A percentile compares a stretch with the other conserved stretches of the same genome.
Conservation (phyloP, 2,329 filamentous ascomycete genomes). For the Myriosclerotinia curreyana region DNA sequence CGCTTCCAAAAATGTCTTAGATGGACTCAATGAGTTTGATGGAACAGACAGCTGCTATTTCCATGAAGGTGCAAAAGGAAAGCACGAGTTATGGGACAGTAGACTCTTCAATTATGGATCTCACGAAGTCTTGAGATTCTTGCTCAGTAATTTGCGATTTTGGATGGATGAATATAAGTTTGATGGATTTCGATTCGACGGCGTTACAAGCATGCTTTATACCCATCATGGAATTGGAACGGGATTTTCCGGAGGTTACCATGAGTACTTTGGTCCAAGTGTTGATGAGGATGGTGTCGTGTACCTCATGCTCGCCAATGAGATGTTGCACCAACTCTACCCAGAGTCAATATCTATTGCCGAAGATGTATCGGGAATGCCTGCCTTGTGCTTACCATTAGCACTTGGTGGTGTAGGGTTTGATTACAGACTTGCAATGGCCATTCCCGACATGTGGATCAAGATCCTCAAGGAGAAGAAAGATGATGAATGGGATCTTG, state of each 20-base stretch:
- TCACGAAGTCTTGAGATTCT: slow-evolving; percentile 92
- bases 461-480: slow-evolving; percentile 93
- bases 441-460: slow-evolving; percentile 98
- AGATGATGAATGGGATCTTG: slow-evolving; percentile 86
- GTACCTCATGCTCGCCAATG: slow-evolving; percentile 94
- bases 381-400: slow-evolving; percentile 84
- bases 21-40: slow-evolving; percentile 95
- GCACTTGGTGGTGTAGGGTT: slow-evolving; percentile 90
- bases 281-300: slow-evolving; percentile 93
- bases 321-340: slow-evolving; percentile 89
- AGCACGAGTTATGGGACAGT: slow-evolving; percentile 94
- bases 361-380: slow-evolving; percentile 98
- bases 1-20: slow-evolving; percentile 93
- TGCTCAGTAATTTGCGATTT: slow-evolving; percentile 91
- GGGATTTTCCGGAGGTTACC: slow-evolving; percentile 96
- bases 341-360: slow-evolving; percentile 87
- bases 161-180: slow-evolving; percentile 99
- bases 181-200: slow-evolving; percentile 96
- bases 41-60: slow-evolving; percentile 95
- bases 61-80: slow-evolving; percentile 78
- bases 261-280: slow-evolving; percentile 88
- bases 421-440: slow-evolving; percentile 97
- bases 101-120: slow-evolving; percentile 94
- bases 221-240: slow-evolving; percentile 94
- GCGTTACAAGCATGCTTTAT: slow-evolving; percentile 98